Evolutionary conservation across 1,284 basidiomycete genomes (phyloP).

Genomic region (Chondrostereum purpureum): DNA sequence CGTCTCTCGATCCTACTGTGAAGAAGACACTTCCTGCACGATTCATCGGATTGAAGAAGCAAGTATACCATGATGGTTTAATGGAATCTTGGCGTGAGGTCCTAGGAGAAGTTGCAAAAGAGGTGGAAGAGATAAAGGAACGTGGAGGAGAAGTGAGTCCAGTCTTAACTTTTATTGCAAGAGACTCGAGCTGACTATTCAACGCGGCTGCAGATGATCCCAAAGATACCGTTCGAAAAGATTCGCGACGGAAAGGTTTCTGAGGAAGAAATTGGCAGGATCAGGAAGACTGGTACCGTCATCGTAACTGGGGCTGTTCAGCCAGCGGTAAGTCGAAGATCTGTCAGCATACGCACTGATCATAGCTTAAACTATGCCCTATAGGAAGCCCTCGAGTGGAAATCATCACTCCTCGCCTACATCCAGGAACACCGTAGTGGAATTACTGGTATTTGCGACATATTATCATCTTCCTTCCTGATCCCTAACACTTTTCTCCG

Average conservation of each 20-base stretch:
- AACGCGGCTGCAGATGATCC: slow-evolving; percentile 45
- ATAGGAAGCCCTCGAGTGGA: slow-evolving; percentile 59
- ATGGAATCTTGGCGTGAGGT: slow-evolving; percentile 52
- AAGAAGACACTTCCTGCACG: slow-evolving; percentile 41
- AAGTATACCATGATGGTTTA: slow-evolving; percentile 43
- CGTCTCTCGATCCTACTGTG: slow-evolving; percentile 41
- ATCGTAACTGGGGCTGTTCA: slow-evolving; percentile 57
- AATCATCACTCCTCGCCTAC: slow-evolving; percentile 50
- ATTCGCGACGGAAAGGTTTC: slow-evolving; percentile 34
- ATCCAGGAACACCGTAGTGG: neutral
- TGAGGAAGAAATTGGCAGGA: slow-evolving; percentile 30
- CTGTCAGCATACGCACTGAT: neutral
- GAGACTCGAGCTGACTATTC: neutral
- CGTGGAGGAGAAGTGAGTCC: slow-evolving; percentile 35
- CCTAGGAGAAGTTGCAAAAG: slow-evolving; percentile 39
- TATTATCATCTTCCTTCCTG: no score
- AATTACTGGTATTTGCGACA: no score
- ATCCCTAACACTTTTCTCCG: neutral
- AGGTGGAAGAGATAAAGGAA: slow-evolving; percentile 36
- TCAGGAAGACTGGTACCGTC: slow-evolving; percentile 54
- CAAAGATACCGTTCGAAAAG: slow-evolving; percentile 44
- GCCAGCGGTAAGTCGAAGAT: slow-evolving; percentile 30
- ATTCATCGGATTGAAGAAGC: slow-evolving; percentile 56
- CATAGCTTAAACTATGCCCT: slow-evolving; percentile 2
- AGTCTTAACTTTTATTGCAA: slow-evolving; percentile 3